These are phyloP conservation scores for Rhizopogon vesiculosus DNA, from an alignment of 768 basidiomycete species.

Conservation along the genomic window DNA sequence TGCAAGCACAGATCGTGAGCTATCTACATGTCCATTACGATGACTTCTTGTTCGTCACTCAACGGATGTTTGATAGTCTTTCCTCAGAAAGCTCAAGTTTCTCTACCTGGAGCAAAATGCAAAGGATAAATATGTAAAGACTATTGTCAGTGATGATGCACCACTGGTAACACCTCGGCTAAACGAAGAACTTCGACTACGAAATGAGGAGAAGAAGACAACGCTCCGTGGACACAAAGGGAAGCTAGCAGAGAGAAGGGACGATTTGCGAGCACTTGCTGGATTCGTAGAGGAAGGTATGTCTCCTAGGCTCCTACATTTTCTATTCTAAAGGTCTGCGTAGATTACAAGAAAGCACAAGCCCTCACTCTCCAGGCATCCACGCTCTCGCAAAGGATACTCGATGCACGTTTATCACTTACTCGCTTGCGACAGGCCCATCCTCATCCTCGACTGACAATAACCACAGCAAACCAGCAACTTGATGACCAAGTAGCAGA, in stretches of 20 bases:
- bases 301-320: conserved; percentile 1
- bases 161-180: conserved; percentile 77
- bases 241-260: conserved; percentile 54
- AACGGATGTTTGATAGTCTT: conserved; percentile 41
- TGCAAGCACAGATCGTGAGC: conserved; percentile 59
- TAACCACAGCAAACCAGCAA: conserved; percentile 66
- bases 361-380: conserved; percentile 49
- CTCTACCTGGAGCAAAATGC: conserved; percentile 89
- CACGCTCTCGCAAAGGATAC: conserved; percentile 66
- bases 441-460: conserved; percentile 75
- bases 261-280: conserved; percentile 58
- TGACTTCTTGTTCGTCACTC: not conserved
- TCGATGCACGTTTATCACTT: conserved; percentile 77
- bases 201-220: conserved; percentile 70
- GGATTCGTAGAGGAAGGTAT: conserved; percentile 70
- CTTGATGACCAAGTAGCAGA: conserved; percentile 73
- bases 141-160: conserved; percentile 83
- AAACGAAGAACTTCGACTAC: conserved; percentile 57
- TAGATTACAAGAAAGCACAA: conserved; percentile 61
- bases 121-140: conserved; percentile 83
- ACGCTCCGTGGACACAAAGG: conserved; percentile 61
- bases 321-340: not conserved
- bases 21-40: not conserved
- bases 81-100: conserved; percentile 80
- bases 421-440: conserved; percentile 79